Evolutionary conservation across 1,284 basidiomycete genomes (phyloP), one percentile per base, ranked within the genome.

Genomic region (Takashimella koratensis): DNA sequence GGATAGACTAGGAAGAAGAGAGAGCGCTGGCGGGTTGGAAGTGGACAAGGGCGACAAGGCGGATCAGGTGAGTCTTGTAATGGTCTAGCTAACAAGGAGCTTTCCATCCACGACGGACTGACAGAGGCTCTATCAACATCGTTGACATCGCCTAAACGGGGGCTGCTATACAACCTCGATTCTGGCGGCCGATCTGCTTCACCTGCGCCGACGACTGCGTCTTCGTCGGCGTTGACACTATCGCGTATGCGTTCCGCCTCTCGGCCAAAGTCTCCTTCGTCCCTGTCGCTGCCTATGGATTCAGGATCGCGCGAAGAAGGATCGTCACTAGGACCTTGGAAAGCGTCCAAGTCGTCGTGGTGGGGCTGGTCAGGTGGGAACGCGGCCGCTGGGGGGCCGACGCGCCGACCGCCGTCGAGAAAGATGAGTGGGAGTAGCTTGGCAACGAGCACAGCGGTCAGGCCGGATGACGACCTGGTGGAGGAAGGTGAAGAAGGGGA

Each of bases 61-160:
- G 3, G 64, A 67, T 52, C 54, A 60, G 51, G 67, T 66, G 52
- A 47, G 65, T 58, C 26, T 12, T 0, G 12, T 6, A 26, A 11
- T 21, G 24, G 12, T 12, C 20, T 25, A 23, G 44, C 25, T 43
- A 25, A 43, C 39, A 47, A 24, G 45, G 4, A 64, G 65, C 50
- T 57, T 13, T 64, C 65, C 4, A 62, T 71, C 26, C 68, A 71
- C 48, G 67, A 71, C 42, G 62, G 57, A 39, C 50, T 71, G 4
- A 59, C 60, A 23, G 68, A 71, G 51, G 68, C 68, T 12, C 58
- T 71, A 19, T 67, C 67, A 12, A 68, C 68, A 19, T 67, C 66
- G 3, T 57, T 70, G 23, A 62, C 59, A 2, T 54, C 61, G 6
- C 25, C 30, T 11, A 22, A 22, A 11, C 42, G 42, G 10, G 21